Evolutionary conservation across 257 asterid genomes (phyloP).

Genomic region (Solanum arcanum): DNA sequence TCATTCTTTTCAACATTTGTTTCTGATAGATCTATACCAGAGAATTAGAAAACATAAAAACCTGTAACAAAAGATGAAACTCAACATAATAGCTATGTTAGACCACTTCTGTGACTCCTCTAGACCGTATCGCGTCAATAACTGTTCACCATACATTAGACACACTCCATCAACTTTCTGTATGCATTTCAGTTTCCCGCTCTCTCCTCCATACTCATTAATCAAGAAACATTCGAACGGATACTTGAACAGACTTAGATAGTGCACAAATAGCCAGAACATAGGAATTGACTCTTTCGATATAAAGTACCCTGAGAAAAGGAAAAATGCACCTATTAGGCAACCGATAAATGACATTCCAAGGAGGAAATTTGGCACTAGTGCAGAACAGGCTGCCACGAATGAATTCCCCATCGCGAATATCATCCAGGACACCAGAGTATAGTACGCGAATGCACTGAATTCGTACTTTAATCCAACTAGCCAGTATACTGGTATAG

Average conservation of each 20-base stretch:
- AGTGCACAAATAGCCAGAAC: constrained; percentile 56
- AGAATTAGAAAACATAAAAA: constrained; percentile 39
- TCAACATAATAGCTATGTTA: constrained; percentile 42
- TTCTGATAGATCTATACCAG: constrained; percentile 31
- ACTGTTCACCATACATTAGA: constrained; percentile 33
- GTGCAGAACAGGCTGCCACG: constrained; percentile 50
- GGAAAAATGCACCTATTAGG: constrained; percentile 56
- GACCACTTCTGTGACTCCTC: constrained; percentile 55
- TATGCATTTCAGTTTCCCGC: constrained; percentile 40
- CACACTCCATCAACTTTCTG: constrained; percentile 37
- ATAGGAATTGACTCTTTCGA: constrained; percentile 46
- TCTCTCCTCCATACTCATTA: constrained; percentile 60
- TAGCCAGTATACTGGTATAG: constrained; percentile 56
- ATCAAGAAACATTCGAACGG: constrained; percentile 74
- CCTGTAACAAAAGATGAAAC: constrained; percentile 49
- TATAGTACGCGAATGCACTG: constrained; percentile 39
- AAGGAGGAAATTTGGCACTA: constrained; percentile 48
- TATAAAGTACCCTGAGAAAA: constrained; percentile 71
- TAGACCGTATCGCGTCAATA: constrained; percentile 38
- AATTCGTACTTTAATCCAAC: constrained; percentile 41
- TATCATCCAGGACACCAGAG: constrained; percentile 54
- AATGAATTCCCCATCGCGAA: constrained; percentile 58
- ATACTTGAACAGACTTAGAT: constrained; percentile 65
- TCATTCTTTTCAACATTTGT: constrained; percentile 7
- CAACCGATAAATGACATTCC: constrained; percentile 57